A percentile compares a stretch with the other conserved stretches of the same genome.
These are phyloP conservation scores for Platanthera guangdongensis DNA, from an alignment of 106 monocot species.

Conservation along the genomic window DNA sequence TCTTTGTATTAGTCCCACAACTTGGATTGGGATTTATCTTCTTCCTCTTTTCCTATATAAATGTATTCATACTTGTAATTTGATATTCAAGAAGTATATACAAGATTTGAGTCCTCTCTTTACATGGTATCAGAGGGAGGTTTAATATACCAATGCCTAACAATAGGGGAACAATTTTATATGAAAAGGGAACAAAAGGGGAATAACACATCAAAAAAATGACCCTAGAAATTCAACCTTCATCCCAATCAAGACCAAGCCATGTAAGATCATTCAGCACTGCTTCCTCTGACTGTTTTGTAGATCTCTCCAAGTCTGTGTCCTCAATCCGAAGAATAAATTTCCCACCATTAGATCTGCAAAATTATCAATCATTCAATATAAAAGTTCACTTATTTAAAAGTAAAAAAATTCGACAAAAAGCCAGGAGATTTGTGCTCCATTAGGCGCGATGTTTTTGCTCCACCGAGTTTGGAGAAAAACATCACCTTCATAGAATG, in stretches of 20 bases:
- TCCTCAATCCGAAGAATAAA: conserved; percentile 70
- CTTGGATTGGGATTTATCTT: no score
- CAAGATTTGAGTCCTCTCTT: no score
- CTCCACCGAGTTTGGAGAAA: no score
- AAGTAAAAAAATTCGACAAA: neutral
- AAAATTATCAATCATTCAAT: conserved; percentile 2
- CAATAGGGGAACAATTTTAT: neutral
- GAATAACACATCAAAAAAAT: neutral
- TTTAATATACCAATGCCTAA: neutral
- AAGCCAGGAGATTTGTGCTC: no score
- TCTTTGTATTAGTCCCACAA: no score
- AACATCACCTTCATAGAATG: no score
- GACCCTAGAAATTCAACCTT: conserved; percentile 31
- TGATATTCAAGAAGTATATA: no score
- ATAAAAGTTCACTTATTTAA: neutral
- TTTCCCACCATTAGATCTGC: conserved; percentile 67
- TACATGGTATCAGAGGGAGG: no score
- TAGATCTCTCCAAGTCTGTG: conserved; percentile 72
- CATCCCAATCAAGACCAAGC: conserved; percentile 86
- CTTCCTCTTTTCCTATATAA: no score
- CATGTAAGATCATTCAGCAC: conserved; percentile 58
- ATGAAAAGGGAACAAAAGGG: neutral
- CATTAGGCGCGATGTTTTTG: no score
- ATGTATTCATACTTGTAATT: no score
- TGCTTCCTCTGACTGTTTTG: conserved; percentile 67